phyloP scores from a whole-genome alignment of 306 rosid species.

The Pyrus communis region DNA sequence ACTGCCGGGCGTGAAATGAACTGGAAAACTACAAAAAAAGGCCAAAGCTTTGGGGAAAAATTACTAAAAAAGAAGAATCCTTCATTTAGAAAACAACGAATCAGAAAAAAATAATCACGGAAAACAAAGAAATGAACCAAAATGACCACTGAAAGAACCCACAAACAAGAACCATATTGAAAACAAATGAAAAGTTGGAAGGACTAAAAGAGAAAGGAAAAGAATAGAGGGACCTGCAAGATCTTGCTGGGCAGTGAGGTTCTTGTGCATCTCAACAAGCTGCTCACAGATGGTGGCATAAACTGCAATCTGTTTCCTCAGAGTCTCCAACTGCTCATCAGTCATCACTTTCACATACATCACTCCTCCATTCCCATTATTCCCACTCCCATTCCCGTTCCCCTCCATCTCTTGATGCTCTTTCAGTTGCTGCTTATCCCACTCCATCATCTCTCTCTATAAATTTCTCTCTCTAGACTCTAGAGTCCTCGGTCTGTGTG shows the following conservation, averaged over 20 bases:
- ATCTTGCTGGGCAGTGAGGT: slow-evolving; percentile 73
- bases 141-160: not conserved
- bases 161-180: not conserved
- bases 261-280: slow-evolving; percentile 78
- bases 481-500: not conserved
- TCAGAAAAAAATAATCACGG: not conserved
- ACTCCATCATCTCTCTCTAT: slow-evolving; percentile 26
- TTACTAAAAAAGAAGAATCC: not conserved
- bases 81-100: not conserved
- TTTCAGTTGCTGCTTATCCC: slow-evolving; percentile 49
- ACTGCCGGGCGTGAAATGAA: not conserved
- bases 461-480: not conserved
- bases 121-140: not conserved
- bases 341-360: slow-evolving; percentile 90
- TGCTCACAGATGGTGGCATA: slow-evolving; percentile 78
- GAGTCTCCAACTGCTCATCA: slow-evolving; percentile 87
- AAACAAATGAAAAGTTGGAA: not conserved
- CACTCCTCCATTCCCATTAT: slow-evolving; percentile 28
- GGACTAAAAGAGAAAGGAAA: slow-evolving; percentile 2
- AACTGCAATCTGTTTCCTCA: slow-evolving; percentile 73
- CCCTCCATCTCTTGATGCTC: slow-evolving; percentile 22
- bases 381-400: slow-evolving; percentile 17
- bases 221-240: slow-evolving; percentile 50
- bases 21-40: not conserved
- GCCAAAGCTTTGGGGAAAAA: not conserved